Evolutionary conservation across 2,329 filamentous ascomycete genomes (phyloP).

Genomic region (Triangularia setosa): DNA sequence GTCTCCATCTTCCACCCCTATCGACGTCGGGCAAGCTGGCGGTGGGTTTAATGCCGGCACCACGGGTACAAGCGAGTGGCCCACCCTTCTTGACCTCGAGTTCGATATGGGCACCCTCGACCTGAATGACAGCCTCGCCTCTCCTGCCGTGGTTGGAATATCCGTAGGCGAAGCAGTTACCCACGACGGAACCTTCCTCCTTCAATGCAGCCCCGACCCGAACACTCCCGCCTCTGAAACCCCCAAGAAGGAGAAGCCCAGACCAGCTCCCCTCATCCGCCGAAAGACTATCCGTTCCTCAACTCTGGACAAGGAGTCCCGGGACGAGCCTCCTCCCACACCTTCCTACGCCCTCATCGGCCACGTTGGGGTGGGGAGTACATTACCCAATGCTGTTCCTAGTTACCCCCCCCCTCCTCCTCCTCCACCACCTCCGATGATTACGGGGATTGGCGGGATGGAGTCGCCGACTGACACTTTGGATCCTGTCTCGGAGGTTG

Average conservation of each 20-base stretch:
- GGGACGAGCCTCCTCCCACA: conserved; percentile 8
- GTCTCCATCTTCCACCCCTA: conserved; percentile 4
- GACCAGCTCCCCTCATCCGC: not conserved
- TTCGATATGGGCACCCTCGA: not conserved
- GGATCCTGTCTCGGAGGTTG: conserved; percentile 24
- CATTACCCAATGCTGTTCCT: not conserved
- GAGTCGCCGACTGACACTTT: conserved; percentile 26
- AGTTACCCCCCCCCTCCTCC: not conserved
- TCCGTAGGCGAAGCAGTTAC: not conserved
- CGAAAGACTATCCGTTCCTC: conserved; percentile 19
- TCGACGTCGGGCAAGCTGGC: not conserved
- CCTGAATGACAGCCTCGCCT: not conserved
- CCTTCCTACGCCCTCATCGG: conserved; percentile 17
- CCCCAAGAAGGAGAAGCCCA: not conserved
- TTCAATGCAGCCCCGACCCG: not conserved
- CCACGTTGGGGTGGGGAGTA: not conserved
- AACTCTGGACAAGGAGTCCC: conserved; percentile 2
- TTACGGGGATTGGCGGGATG: not conserved
- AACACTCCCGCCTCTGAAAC: not conserved
- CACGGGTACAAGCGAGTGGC: not conserved
- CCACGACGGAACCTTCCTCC: not conserved
- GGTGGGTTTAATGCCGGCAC: not conserved
- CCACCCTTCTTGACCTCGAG: not conserved
- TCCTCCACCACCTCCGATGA: not conserved
- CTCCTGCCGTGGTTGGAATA: not conserved